Evolutionary conservation across 352 stramenopile species (phyloP).

Genomic region (Phytophthora sansomeana): DNA sequence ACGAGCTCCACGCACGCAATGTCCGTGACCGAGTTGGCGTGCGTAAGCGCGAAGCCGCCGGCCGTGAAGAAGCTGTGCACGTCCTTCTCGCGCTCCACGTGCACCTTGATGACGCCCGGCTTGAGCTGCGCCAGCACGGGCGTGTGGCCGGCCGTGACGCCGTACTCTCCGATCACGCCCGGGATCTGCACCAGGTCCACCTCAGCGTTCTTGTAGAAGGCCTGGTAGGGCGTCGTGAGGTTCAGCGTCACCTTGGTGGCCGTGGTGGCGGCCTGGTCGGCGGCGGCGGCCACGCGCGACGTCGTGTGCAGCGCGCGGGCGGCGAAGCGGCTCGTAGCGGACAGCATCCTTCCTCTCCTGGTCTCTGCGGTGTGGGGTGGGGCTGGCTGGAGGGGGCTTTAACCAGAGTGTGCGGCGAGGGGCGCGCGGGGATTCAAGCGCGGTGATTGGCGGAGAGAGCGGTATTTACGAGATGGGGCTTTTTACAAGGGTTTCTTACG

Average conservation of each 20-base stretch:
- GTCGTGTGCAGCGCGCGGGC: conserved; percentile 70
- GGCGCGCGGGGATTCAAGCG: conserved; percentile 10
- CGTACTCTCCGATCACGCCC: conserved; percentile 96
- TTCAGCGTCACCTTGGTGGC: conserved; percentile 89
- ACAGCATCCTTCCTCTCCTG: conserved; percentile 45
- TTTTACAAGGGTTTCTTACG: no score
- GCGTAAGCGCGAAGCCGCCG: conserved; percentile 96
- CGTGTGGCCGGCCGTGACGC: conserved; percentile 96
- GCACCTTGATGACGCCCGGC: conserved; percentile 93
- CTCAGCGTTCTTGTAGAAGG: conserved; percentile 81
- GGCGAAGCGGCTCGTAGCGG: conserved; percentile 56
- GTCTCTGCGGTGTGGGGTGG: neutral
- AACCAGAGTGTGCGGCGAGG: conserved; percentile 27
- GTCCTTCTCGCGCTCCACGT: conserved; percentile 85
- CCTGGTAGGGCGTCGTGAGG: conserved; percentile 83
- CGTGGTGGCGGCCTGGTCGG: conserved; percentile 52
- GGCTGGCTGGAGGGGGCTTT: conserved; percentile 15
- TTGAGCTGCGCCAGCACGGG: conserved; percentile 98
- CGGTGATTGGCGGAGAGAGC: conserved; percentile 11
- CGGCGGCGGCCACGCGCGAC: conserved; percentile 64
- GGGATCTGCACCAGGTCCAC: conserved; percentile 96
- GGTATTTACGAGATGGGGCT: conserved; percentile 27
- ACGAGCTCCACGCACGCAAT: conserved; percentile 97
- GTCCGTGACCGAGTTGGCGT: conserved; percentile 94
- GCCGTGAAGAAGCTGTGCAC: conserved; percentile 98